A percentile compares a stretch with the other conserved stretches of the same genome.
Conservation (phyloP, 371 early-diverging fungal genomes). For the Dinochytrium kinnereticum region DNA sequence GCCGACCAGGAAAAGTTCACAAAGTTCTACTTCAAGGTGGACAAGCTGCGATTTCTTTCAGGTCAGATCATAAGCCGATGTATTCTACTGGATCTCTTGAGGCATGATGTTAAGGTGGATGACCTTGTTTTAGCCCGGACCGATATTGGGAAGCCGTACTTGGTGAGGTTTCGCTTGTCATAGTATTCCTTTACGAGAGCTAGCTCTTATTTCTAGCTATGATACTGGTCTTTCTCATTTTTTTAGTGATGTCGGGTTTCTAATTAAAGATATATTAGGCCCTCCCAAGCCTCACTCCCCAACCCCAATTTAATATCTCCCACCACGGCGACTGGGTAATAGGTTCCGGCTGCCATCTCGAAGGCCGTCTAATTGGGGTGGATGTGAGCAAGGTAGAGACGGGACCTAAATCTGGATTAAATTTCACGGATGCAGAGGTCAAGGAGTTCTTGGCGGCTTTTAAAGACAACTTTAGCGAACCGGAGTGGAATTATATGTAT, state of each 20-base stretch:
- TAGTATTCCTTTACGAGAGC: not conserved
- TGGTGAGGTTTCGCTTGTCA: constrained; percentile 24
- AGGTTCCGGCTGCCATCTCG: constrained; percentile 43
- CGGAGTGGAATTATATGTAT: constrained; percentile 40
- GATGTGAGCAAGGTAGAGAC: constrained; percentile 56
- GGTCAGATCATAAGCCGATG: constrained; percentile 30
- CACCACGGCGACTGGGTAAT: constrained; percentile 73
- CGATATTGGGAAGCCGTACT: constrained; percentile 30
- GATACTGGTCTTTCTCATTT: too few relatives aligned
- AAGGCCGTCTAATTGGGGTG: constrained; percentile 50
- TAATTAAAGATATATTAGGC: not conserved
- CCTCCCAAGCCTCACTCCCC: not conserved
- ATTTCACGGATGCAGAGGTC: not conserved
- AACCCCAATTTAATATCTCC: constrained; percentile 59
- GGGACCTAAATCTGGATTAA: constrained; percentile 12
- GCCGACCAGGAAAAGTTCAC: constrained; percentile 10
- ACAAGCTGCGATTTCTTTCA: constrained; percentile 27
- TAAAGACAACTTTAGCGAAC: constrained; percentile 26
- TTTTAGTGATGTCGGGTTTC: not conserved
- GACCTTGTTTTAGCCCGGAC: constrained; percentile 28
- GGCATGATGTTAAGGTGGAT: not conserved
- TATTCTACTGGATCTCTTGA: constrained; percentile 9
- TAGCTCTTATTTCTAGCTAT: too few relatives aligned
- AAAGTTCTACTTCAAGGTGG: constrained; percentile 26
- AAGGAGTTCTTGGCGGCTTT: constrained; percentile 34